Conservation (phyloP, 2,329 filamentous ascomycete species). For the Elsinoe arachidis region DNA sequence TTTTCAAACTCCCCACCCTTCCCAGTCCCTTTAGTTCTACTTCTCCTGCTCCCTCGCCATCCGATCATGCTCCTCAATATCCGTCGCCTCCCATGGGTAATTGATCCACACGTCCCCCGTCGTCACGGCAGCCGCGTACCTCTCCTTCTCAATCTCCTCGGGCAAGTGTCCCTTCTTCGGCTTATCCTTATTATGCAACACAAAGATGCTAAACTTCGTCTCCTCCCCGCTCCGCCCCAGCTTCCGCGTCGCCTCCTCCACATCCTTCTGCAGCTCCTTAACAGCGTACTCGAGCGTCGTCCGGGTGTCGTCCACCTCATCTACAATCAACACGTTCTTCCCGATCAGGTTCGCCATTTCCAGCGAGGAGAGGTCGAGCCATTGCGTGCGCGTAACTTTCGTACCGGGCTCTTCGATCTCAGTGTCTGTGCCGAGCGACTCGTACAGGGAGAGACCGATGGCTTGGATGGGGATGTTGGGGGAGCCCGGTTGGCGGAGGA, state of each 20-base stretch:
- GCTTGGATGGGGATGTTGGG: conserved; percentile 99
- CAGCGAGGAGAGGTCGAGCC: conserved; percentile 82
- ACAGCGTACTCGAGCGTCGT: conserved; percentile 93
- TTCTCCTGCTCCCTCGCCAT: conserved; percentile 41
- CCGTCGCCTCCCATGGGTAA: conserved; percentile 94
- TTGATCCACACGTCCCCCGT: conserved; percentile 96
- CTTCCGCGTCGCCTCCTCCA: conserved; percentile 67
- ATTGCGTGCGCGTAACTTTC: conserved; percentile 95
- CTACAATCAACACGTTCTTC: conserved; percentile 85
- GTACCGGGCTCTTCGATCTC: conserved; percentile 71
- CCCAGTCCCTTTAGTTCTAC: neutral
- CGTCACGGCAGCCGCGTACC: conserved; percentile 80
- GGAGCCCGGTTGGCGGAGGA: conserved; percentile 78
- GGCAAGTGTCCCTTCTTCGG: conserved; percentile 83
- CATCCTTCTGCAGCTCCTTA: conserved; percentile 88
- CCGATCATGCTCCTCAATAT: conserved; percentile 86
- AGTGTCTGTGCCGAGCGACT: conserved; percentile 55
- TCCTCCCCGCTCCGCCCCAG: conserved; percentile 59
- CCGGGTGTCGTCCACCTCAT: conserved; percentile 91
- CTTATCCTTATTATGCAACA: conserved; percentile 99
- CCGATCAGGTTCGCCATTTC: conserved; percentile 84
- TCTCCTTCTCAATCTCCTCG: conserved; percentile 54
- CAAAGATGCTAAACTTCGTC: conserved; percentile 90
- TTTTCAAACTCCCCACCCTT: neutral
- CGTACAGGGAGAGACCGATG: conserved; percentile 95